phyloP scores from a whole-genome alignment of 139 green algal species.

The Coelastrella sp. region DNA sequence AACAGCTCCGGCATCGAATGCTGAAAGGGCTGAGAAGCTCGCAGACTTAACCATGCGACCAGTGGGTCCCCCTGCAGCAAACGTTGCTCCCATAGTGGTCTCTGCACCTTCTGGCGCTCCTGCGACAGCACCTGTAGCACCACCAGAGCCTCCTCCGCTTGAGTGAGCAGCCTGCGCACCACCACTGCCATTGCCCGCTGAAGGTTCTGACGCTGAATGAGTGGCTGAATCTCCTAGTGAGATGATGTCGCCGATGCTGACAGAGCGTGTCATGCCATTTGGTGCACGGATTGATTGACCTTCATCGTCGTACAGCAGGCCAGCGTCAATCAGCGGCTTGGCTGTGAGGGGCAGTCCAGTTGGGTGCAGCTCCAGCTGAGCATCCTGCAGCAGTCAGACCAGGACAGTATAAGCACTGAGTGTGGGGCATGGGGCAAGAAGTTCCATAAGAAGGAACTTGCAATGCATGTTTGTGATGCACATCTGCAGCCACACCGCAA shows the following conservation, averaged over 20 bases:
- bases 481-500: too few species aligned
- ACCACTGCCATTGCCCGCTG: slow-evolving; percentile 35
- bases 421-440: too few species aligned
- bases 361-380: slow-evolving; percentile 28
- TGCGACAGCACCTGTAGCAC: slow-evolving; percentile 1
- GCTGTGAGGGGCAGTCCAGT: slow-evolving; percentile 40
- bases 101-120: not conserved
- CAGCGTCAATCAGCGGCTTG: slow-evolving; percentile 42
- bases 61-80: slow-evolving; percentile 11
- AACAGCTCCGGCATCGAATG: slow-evolving; percentile 2
- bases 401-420: too few species aligned
- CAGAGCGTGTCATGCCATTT: slow-evolving; percentile 34
- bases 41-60: slow-evolving; percentile 44
- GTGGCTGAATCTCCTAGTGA: slow-evolving; percentile 26
- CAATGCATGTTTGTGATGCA: not conserved
- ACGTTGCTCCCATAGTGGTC: not conserved
- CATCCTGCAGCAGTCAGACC: not conserved
- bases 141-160: not conserved
- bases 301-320: slow-evolving; percentile 54
- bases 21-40: slow-evolving; percentile 41
- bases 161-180: not conserved
- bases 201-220: slow-evolving; percentile 1
- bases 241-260: slow-evolving; percentile 39
- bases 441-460: too few species aligned
- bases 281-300: slow-evolving; percentile 38